A percentile compares a stretch with the other conserved stretches of the same genome.
Conservation (phyloP, 2,329 filamentous ascomycete genomes). For the Elsinoe australis region DNA sequence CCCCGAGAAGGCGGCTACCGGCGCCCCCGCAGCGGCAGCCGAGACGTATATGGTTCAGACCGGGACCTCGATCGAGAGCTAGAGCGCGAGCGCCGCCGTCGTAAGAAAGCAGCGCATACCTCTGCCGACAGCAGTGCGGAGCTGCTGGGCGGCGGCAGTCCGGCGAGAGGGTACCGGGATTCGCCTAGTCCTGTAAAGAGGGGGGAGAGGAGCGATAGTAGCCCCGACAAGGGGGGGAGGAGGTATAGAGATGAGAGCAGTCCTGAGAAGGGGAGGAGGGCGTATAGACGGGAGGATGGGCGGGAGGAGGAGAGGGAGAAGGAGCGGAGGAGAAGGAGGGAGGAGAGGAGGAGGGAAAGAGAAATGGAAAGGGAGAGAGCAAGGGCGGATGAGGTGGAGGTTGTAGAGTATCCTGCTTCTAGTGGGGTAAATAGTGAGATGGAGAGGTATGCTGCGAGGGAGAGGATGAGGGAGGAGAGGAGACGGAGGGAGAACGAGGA, state of each 20-base stretch:
- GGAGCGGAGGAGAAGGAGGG: conserved; percentile 36
- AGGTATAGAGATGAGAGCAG: conserved; percentile 27
- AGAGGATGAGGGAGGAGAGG: conserved; percentile 23
- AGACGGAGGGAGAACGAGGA: conserved; percentile 23
- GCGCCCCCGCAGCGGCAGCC: neutral
- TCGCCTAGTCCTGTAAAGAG: conserved; percentile 12
- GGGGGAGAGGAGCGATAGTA: conserved; percentile 25
- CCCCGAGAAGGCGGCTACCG: conserved; percentile 9
- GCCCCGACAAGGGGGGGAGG: conserved; percentile 34
- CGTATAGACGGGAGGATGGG: conserved; percentile 22
- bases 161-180: conserved; percentile 9
- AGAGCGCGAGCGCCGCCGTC: conserved; percentile 20
- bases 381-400: conserved; percentile 23
- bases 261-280: conserved; percentile 9
- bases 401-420: conserved; percentile 11
- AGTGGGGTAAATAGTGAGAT: conserved; percentile 7
- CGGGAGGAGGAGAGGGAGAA: conserved; percentile 26
- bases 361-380: conserved; percentile 31
- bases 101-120: neutral
- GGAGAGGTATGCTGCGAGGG: conserved; percentile 18
- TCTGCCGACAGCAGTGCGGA: conserved; percentile 15
- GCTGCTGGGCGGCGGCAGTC: neutral
- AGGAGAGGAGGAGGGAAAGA: conserved; percentile 26
- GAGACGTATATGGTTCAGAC: neutral
- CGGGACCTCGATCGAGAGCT: conserved; percentile 22